Evolutionary conservation across 306 rosid species (phyloP), one percentile per base, ranked within the genome.

Genomic region (Vigna angularis): DNA sequence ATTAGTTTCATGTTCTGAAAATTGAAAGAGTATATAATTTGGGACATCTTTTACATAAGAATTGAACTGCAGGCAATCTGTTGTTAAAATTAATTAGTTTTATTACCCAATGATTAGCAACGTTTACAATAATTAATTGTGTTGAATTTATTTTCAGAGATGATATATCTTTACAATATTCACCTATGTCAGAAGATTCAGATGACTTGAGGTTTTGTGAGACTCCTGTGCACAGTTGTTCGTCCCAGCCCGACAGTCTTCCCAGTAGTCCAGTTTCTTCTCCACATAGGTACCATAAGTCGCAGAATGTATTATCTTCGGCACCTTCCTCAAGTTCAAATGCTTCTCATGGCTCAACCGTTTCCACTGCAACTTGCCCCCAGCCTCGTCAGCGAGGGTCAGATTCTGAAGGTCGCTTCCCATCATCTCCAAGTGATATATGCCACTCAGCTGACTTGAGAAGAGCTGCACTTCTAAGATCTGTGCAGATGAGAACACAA

Each of bases 181-280:
- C 98, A 67, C 99, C 98, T 0, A 93, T 95, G 99, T 95, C 97
- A n/a, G 99, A 95, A 82, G 99, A 95, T 83, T 93, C 90, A 0
- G 98, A 91, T 51, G 99, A 95, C 83, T 81, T 91, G 4, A 86
- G 86, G 55, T 95, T 83, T 78, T 92, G 90, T 9, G 99, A 95
- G 76, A 85, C 79, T 30, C 73, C 88, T 4, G 42, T 82, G 32
- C 90, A 82, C 78, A 76, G 85, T 47, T 87, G 88, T 70, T 77
- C 96, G 42, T 84, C 87, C 77, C 91, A 83, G 62, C 89, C 88
- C 0, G 99, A 95, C 59, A 91, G 93, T 42, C 63, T 73, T 61
- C 93, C 97, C n/a, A 83, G 97, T 13, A 93, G 98, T 85, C 97
- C 98, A 34, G 96, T 82, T 79, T 93, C 98, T 79, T 93, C 98